Evolutionary conservation across 106 monocot species (phyloP), one percentile per base, ranked within the genome.

Genomic region (Dendrobium catenatum): DNA sequence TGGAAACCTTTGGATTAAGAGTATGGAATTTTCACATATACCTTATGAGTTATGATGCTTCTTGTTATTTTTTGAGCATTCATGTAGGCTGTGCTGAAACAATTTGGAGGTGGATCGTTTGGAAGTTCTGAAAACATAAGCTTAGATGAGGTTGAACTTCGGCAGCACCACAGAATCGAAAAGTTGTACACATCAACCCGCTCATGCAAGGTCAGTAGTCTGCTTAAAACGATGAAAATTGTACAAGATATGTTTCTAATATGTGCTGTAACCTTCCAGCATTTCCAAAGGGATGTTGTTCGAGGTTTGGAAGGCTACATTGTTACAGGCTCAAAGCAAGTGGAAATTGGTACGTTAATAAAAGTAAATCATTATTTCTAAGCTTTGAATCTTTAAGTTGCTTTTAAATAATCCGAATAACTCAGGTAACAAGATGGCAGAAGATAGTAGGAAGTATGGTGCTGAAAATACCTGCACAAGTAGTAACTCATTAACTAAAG

Each of bases 291-390:
- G 77, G 93, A 95, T 29, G 83, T 99, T 73, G 99, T 99, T 76
- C 93, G 99, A 80, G 91, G 95, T 66, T 91, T 99, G 67, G 99
- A 99, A 89, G 99, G 99, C 15, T 95, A 90, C 77, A 95, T 95
- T 70, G 88, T 93, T 37, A 91, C 91, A 29, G 93, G 95, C 59
- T 95, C 89, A 68, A 99, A 95, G 68, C 91, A 91, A 91, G 87
- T 95, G 59, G 99, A 99, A 88, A 93, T 95, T 55, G 99, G 99
- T 95, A 86, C 10, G 72, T 24, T 31, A 18, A 41, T 75, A 8
- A 66, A 80, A 20, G 20, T 67, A 81, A 31, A 43, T 19, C 5
- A 47, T 61, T 81, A 5, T 9, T 46, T 46, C 46, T 7, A 24
- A 42, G 46, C 17, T 75, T n/a, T 81, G 42, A 58, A 61, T 61